Base-by-base conservation (phyloP, 2,329 filamentous ascomycete species). In the Leptographium lundbergii region DNA sequence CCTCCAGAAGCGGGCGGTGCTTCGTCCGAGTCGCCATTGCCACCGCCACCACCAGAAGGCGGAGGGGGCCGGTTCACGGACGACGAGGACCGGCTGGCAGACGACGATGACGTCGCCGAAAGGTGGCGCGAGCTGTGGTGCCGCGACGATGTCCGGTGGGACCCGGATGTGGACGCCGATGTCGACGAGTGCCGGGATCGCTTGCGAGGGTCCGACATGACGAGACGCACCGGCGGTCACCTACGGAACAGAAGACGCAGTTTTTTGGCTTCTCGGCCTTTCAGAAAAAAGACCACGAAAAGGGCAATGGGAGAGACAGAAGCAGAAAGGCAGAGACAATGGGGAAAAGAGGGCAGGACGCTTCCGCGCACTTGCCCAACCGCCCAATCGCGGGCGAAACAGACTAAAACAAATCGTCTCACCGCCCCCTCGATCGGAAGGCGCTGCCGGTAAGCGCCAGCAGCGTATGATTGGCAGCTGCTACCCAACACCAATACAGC, bases 1-100 rank as follows among this genome's bases (percentile, higher is more conserved):
- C 25, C 54, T n/a, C 36, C 32, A 17, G 36, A 39, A 39, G 14
- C 6, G 14, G 29, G 9, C 39, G 48, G 42, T 9, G 34, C 14
- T n/a, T 56, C 54, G 19, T 32, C 19, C 6, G 24, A 32, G n/a
- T 22, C 47, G 13, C 55, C 55, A 36, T 36, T 10, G 22, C 59
- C 52, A 17, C 56, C 36, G 2, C 58, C 55, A 13, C 52, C 51
- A 27, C 59, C 36, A 19, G 42, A 45, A n/a, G 42, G 9, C 7
- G 42, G 55, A 1, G 54, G 50, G 9, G 51, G 29, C 13, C 59
- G 60, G 59, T 59, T 59, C 36, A 63, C 51, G 25, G 61, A 62
- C 17, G 62, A 53, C 6, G 61, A 59, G 27, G 61, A 62, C 36
- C 62, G 58, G 58, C 55, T 60, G n/a, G 59, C 59, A 32, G 57